Evolutionary conservation across 768 basidiomycete genomes (phyloP).

Genomic region (Fistulinella prunicolor): DNA sequence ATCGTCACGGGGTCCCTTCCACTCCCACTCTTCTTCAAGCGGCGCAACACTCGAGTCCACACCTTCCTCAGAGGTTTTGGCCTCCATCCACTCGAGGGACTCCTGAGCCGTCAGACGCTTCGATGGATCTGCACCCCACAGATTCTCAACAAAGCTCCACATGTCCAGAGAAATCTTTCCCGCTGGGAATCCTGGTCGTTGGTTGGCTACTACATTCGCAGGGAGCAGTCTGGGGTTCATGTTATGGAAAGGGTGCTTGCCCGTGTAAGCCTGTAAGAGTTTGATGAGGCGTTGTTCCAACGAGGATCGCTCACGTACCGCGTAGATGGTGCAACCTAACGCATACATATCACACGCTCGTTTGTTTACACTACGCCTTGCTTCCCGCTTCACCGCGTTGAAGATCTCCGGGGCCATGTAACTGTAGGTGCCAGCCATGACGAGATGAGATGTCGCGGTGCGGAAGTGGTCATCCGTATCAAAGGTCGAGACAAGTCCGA

Average conservation of each 20-base stretch:
- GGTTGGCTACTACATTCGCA: neutral
- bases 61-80: slow-evolving; percentile 10
- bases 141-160: slow-evolving; percentile 30
- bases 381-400: neutral
- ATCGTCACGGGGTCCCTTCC: slow-evolving; percentile 3
- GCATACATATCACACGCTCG: slow-evolving; percentile 41
- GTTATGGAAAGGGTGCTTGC: slow-evolving; percentile 7
- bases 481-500: slow-evolving; percentile 36
- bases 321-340: slow-evolving; percentile 40
- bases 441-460: slow-evolving; percentile 6
- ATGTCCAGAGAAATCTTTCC: slow-evolving; percentile 20
- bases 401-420: slow-evolving; percentile 30
- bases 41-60: slow-evolving; percentile 3
- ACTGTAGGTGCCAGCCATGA: slow-evolving; percentile 13
- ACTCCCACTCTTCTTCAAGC: slow-evolving; percentile 20
- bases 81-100: slow-evolving; percentile 25
- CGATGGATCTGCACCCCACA: slow-evolving; percentile 21
- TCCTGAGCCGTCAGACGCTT: slow-evolving; percentile 24
- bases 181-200: slow-evolving; percentile 15
- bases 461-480: slow-evolving; percentile 13
- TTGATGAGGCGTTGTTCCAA: neutral
- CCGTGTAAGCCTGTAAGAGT: slow-evolving; percentile 16
- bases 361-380: slow-evolving; percentile 19
- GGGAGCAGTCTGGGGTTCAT: neutral
- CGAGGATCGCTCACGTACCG: slow-evolving; percentile 20